phyloP scores from a whole-genome alignment of 805 yeast species.

The Soucietia sequanensis region DNA sequence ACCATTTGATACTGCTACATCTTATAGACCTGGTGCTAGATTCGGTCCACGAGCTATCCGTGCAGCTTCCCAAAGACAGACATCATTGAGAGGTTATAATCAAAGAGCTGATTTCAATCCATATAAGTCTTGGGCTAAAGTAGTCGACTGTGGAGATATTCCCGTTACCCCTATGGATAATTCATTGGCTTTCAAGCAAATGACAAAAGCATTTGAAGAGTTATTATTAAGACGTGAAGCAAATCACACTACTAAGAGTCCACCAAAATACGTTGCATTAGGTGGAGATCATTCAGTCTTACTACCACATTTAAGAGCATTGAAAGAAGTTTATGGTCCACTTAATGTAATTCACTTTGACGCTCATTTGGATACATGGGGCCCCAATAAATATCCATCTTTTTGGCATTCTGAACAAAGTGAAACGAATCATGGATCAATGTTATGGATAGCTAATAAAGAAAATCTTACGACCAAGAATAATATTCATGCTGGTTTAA shows the following conservation, averaged over 20 bases:
- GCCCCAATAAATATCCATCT: constrained; percentile 67
- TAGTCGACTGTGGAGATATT: constrained; percentile 57
- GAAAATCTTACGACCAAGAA: constrained; percentile 62
- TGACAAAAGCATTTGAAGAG: constrained; percentile 53
- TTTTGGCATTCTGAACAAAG: constrained; percentile 57
- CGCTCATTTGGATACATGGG: constrained; percentile 83
- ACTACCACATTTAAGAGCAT: constrained; percentile 68
- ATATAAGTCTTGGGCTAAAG: constrained; percentile 46
- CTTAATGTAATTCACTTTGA: constrained; percentile 78
- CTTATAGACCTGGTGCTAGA: constrained; percentile 79
- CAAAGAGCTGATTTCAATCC: constrained; percentile 59
- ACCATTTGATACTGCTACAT: constrained; percentile 81
- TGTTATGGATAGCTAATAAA: constrained; percentile 77
- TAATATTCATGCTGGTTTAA: constrained; percentile 73
- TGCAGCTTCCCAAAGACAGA: constrained; percentile 69
- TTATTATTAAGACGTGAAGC: constrained; percentile 46
- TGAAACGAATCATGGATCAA: constrained; percentile 78
- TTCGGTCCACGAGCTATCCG: constrained; percentile 79
- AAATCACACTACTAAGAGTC: constrained; percentile 15
- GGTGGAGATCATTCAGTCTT: constrained; percentile 86
- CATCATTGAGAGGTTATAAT: constrained; percentile 67
- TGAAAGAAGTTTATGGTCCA: constrained; percentile 60
- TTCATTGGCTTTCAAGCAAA: constrained; percentile 49
- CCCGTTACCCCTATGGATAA: constrained; percentile 63
- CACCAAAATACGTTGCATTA: constrained; percentile 66